Evolutionary conservation across 306 rosid genomes (phyloP), one percentile per base, ranked within the genome.

Genomic region (Acmispon strigosus): DNA sequence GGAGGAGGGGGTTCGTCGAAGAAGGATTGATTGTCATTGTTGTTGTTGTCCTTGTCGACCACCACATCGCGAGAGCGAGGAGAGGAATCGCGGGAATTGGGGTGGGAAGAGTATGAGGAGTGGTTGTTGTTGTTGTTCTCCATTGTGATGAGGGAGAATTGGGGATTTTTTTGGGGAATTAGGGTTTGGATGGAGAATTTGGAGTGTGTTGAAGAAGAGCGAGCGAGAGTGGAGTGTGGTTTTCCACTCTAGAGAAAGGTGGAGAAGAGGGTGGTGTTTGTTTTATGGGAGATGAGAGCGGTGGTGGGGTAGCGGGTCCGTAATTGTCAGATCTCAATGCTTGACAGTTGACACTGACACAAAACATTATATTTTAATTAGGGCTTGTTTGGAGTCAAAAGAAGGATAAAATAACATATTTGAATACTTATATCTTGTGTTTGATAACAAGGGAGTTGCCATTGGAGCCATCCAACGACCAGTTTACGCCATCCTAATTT

Each of bases 81-180:
- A 1, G 96, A 90, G 63, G 96, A 90, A 47, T 86, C 87, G 34
- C 84, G 82, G 19, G 96, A 93, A 67, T 89, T 87, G 1, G 96
- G 81, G 79, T 82, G 84, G 27, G 92, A 66, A 72, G 82, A 75
- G 81, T 80, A n/a, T n/a, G n/a, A 63, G 54, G 89, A 77, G 56
- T 82, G 65, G 77, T 82, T 85, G 63, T 90, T 32, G 37, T 5
- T 32, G 37, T 5, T 32, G 37, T 32, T 32, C 37, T 32, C 96
- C 98, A 92, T 92, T 22, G 69, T 3, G n/a, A 51, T 34, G 14
- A 9, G 19, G 51, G 71, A 62, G 4, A 11, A 1, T 17, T 15
- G 44, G 56, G 69, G 10, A 19, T 32, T 5, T 22, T 8, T 68
- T 60, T 11, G 55, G 74, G 74, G 49, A 64, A 13, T 7, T 19